These are phyloP conservation scores for Gillenia trifoliata DNA, from an alignment of 306 rosid genomes.

Conservation along the genomic window DNA sequence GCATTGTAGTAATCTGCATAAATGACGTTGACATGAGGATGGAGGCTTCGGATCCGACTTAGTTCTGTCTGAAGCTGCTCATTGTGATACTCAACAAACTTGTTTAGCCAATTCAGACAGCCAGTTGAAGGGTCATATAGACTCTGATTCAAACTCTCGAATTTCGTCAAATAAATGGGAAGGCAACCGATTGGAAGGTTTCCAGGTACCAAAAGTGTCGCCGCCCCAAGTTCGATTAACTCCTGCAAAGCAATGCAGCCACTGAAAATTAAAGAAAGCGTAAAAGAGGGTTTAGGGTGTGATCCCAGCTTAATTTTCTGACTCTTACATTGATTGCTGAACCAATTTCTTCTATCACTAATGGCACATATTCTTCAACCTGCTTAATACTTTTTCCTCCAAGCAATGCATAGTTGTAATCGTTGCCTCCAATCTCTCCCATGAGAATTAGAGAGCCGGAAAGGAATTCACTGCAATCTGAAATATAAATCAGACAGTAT, in stretches of 20 bases:
- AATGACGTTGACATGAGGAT: background rate
- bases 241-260: background rate
- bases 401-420: constrained; percentile 33
- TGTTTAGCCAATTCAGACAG: background rate
- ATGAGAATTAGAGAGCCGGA: constrained; percentile 37
- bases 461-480: constrained; percentile 38
- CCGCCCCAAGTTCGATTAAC: background rate
- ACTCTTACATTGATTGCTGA: constrained; percentile 23
- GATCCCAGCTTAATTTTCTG: background rate
- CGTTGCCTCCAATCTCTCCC: constrained; percentile 74
- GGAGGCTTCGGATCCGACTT: background rate
- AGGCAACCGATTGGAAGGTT: background rate
- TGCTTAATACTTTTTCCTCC: constrained; percentile 2
- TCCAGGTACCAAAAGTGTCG: background rate
- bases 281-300: too few relatives aligned
- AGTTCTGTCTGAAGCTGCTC: constrained; percentile 7
- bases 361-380: constrained; percentile 31
- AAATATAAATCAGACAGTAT: background rate
- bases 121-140: background rate
- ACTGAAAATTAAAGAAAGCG: background rate
- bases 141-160: background rate
- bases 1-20: constrained; percentile 5
- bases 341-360: constrained; percentile 24
- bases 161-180: background rate
- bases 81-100: background rate